Evolutionary conservation across 1,139 yeast genomes (phyloP), one percentile per base, ranked within the genome.

Genomic region (Hemisphaericaspora lyxosophila): DNA sequence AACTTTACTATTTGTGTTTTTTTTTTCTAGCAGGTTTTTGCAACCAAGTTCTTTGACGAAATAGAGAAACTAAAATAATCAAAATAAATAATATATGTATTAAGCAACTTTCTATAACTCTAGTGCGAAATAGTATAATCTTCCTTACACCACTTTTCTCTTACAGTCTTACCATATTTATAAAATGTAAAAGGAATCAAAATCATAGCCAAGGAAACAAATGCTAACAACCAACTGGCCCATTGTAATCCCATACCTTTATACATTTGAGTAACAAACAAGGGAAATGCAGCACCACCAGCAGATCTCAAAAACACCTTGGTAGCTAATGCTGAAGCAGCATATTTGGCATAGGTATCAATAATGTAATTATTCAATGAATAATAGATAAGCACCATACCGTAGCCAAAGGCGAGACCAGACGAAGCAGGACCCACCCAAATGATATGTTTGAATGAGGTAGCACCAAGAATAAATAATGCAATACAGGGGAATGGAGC

Each of bases 381-480:
- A 59, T 87, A 86, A 62, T 87, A 88, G 54, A 87, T 82, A 53
- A 88, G 70, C 40, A 87, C 95, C 95, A 88, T 86, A 44, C 96
- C 96, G 54, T 78, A 87, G 25, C 96, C 96, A 59, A 87, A 87
- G 0, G 94, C 87, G 35, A 88, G 61, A 46, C 96, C 96, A 2
- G 95, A 75, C 18, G 95, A 85, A 6, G 96, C 94, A 12, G 96
- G 96, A 18, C 95, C 96, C 28, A 89, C 96, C 95, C 96, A 88
- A 43, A 87, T 82, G 46, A 88, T 75, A 49, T 80, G 82, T 48
- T 84, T 77, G 52, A 75, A 80, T 0, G 95, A 80, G 4, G 96
- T 88, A 14, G 96, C 95, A 57, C 96, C 97, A 39, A 88, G 70
- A 50, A 88, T 86, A 70, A 89, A 88, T 42, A 88, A 67, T 0